Percentiles rank a stretch among this genome's conserved stretches.
These are phyloP conservation scores for Serpula lacrymans DNA, from an alignment of 768 basidiomycete genomes.

Conservation along the genomic window DNA sequence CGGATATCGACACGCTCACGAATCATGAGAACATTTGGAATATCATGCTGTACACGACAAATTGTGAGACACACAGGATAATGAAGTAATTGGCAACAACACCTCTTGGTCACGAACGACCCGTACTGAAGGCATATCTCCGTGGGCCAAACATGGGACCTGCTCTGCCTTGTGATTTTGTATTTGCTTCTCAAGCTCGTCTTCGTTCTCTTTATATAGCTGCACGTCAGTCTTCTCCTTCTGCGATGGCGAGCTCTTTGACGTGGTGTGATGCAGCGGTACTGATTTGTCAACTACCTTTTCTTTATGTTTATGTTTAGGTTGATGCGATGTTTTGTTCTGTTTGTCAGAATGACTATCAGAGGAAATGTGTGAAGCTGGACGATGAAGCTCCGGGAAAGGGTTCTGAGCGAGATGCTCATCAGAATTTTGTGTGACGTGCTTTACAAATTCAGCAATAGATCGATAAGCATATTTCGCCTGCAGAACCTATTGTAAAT, in stretches of 20 bases:
- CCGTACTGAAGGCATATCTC: neutral
- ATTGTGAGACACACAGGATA: neutral
- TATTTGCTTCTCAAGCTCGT: slow-evolving; percentile 23
- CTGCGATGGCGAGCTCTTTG: neutral
- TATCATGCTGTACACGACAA: slow-evolving; percentile 18
- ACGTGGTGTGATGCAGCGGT: neutral
- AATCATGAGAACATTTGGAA: slow-evolving; percentile 46
- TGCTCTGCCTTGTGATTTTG: slow-evolving; percentile 19
- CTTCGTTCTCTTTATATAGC: slow-evolving; percentile 29
- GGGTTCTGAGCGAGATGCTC: slow-evolving; percentile 39
- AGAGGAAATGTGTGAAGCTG: slow-evolving; percentile 20
- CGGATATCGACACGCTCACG: slow-evolving; percentile 69
- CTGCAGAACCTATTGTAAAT: slow-evolving; percentile 23
- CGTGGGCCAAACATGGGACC: neutral
- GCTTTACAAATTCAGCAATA: slow-evolving; percentile 54
- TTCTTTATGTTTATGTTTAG: slow-evolving; percentile 6
- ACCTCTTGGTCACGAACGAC: neutral
- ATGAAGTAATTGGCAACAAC: neutral
- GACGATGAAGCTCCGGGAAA: slow-evolving; percentile 42
- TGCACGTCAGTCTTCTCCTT: slow-evolving; percentile 18
- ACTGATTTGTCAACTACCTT: neutral
- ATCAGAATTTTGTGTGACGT: slow-evolving; percentile 40
- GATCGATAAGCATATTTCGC: slow-evolving; percentile 59
- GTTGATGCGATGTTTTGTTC: slow-evolving; percentile 12
- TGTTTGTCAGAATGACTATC: slow-evolving; percentile 7